A percentile compares a stretch with the other conserved stretches of the same genome.
These are phyloP conservation scores for Epichloe gansuensis DNA, from an alignment of 2,329 filamentous ascomycete species.

Conservation along the genomic window DNA sequence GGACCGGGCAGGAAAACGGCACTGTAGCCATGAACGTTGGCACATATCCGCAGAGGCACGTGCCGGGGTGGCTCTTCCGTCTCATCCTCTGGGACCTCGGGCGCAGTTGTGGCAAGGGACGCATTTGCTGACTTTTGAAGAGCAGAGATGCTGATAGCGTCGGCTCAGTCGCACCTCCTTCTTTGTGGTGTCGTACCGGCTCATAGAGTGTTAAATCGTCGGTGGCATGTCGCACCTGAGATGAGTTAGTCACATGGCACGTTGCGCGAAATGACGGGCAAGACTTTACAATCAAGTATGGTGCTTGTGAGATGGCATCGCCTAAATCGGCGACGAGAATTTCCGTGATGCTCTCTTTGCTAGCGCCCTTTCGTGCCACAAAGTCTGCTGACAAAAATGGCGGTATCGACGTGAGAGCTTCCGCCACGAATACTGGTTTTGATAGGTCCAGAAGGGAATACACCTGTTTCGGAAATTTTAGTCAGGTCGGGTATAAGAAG, in stretches of 20 bases:
- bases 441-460: slow-evolving; percentile 65
- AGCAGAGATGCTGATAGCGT: slow-evolving; percentile 46
- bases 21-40: slow-evolving; percentile 64
- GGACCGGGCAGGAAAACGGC: slow-evolving; percentile 72
- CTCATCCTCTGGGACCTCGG: slow-evolving; percentile 38
- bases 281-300: slow-evolving; percentile 66
- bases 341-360: slow-evolving; percentile 64
- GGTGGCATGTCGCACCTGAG: slow-evolving; percentile 55
- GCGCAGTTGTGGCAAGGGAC: slow-evolving; percentile 46
- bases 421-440: slow-evolving; percentile 59
- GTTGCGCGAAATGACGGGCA: too few relatives aligned
- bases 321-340: slow-evolving; percentile 77
- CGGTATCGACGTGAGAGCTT: slow-evolving; percentile 67
- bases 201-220: slow-evolving; percentile 84
- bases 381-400: slow-evolving; percentile 63
- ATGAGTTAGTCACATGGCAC: too few relatives aligned
- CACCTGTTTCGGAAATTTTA: slow-evolving; percentile 35
- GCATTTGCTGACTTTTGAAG: slow-evolving; percentile 68
- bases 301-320: slow-evolving; percentile 54
- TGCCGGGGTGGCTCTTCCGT: slow-evolving; percentile 32
- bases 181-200: slow-evolving; percentile 46
- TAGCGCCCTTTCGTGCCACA: slow-evolving; percentile 53
- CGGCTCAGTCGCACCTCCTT: slow-evolving; percentile 22
- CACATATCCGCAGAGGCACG: slow-evolving; percentile 43
- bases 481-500: neutral